These are phyloP conservation scores for Kalanchoe fedtschenkoi DNA, from an alignment of 164 flowering plant species.

Conservation along the genomic window DNA sequence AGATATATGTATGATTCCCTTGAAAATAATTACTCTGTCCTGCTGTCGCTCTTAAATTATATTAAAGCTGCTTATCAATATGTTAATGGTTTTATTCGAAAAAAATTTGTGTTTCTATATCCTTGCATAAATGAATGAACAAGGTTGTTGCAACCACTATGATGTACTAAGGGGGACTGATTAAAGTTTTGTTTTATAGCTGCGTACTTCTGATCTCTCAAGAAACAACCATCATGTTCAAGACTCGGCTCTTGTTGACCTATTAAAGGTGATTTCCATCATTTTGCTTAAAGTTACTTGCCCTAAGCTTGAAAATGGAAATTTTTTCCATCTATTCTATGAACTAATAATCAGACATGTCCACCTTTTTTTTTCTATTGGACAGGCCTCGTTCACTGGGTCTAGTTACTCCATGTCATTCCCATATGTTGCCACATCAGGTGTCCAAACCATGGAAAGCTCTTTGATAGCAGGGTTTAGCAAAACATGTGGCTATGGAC, in stretches of 20 bases:
- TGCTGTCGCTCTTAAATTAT: background rate
- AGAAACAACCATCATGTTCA: constrained; percentile 27
- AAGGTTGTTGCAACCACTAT: background rate
- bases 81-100: no score
- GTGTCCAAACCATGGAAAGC: constrained; percentile 46
- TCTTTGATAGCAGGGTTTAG: constrained; percentile 53
- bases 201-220: constrained; percentile 48
- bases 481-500: constrained; percentile 42
- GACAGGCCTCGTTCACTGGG: constrained; percentile 48
- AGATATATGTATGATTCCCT: no score
- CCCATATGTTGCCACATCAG: constrained; percentile 59
- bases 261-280: constrained; percentile 48
- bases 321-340: background rate
- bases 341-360: background rate
- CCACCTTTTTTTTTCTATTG: constrained; percentile 4
- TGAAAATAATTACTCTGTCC: no score
- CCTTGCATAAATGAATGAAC: background rate
- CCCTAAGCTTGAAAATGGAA: no score
- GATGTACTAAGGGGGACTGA: constrained; percentile 4
- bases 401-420: constrained; percentile 81
- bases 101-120: no score
- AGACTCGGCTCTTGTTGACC: constrained; percentile 45
- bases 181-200: constrained; percentile 26
- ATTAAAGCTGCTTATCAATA: no score
- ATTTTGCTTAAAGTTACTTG: background rate